Evolutionary conservation across 2,329 filamentous ascomycete species (phyloP).

Genomic region (Xylaria sp.): DNA sequence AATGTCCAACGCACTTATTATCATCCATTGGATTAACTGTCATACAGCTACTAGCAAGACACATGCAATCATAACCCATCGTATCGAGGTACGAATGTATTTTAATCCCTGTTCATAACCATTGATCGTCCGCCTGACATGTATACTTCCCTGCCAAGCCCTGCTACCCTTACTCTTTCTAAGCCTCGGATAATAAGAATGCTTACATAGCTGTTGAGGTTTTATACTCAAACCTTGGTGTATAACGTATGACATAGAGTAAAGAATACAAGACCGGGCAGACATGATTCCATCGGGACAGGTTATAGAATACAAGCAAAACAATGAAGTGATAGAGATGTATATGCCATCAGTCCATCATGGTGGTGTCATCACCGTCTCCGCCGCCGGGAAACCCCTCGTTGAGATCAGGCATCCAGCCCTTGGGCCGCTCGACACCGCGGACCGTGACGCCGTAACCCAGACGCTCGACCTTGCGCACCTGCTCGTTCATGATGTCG

Average conservation of each 20-base stretch:
- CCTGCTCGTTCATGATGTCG: constrained; percentile 85
- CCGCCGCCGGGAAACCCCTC: constrained; percentile 41
- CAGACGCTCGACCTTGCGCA: constrained; percentile 92
- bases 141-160: constrained; percentile 1
- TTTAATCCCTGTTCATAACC: not conserved
- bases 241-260: not conserved
- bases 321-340: not conserved
- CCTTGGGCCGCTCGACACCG: constrained; percentile 87
- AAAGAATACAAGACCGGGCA: not conserved
- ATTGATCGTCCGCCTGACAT: not conserved
- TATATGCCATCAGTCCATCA: constrained; percentile 40
- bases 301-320: not conserved
- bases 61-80: not conserved
- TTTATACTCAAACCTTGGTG: not conserved
- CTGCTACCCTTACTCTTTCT: not conserved
- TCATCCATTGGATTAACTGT: not conserved
- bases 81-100: constrained; percentile 3
- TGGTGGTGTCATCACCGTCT: constrained; percentile 41
- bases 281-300: not conserved
- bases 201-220: not conserved
- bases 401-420: constrained; percentile 85
- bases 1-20: not conserved
- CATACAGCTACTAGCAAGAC: too few relatives aligned
- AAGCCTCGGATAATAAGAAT: constrained; percentile 10
- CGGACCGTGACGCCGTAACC: constrained; percentile 89